Percentiles rank a stretch among this genome's conserved stretches.
These are phyloP conservation scores for Pyrus communis DNA, from an alignment of 306 rosid species.

Conservation along the genomic window DNA sequence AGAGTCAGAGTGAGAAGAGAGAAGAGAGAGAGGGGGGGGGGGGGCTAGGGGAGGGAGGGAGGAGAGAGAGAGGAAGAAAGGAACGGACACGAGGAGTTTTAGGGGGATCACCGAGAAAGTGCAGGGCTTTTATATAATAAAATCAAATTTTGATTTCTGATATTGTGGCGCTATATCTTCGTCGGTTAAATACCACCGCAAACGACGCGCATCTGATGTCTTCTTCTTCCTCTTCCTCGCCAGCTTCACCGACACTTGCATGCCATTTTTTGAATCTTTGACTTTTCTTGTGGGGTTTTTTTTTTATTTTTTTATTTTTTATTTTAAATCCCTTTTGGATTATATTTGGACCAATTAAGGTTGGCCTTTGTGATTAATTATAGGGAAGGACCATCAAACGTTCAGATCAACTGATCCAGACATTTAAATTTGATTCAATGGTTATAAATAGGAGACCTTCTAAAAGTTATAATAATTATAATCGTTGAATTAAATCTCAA, in stretches of 20 bases:
- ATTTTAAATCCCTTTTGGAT: not conserved
- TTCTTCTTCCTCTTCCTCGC: not conserved
- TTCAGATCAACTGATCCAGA: no score
- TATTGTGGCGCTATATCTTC: conserved; percentile 9
- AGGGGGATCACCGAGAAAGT: conserved; percentile 27
- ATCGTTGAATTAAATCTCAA: no score
- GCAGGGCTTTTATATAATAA: conserved; percentile 5
- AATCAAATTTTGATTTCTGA: not conserved
- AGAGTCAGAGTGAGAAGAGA: not conserved
- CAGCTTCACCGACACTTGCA: conserved; percentile 22
- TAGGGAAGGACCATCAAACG: no score
- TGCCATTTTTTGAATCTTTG: not conserved
- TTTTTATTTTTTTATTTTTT: not conserved
- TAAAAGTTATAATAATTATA: no score
- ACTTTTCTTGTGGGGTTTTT: not conserved
- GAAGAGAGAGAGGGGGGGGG: not conserved
- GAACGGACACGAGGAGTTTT: conserved; percentile 26
- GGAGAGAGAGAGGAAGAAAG: conserved; percentile 19
- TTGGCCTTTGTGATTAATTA: not conserved
- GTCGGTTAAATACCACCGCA: conserved; percentile 7
- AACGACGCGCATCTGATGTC: conserved; percentile 4
- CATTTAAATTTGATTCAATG: no score
- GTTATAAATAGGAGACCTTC: no score
- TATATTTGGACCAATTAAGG: not conserved
- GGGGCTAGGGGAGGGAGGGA: not conserved